A percentile compares a stretch with the other conserved stretches of the same genome.
Conservation (phyloP, 495 filamentous ascomycete species). For the Lasiosphaeria hispida region DNA sequence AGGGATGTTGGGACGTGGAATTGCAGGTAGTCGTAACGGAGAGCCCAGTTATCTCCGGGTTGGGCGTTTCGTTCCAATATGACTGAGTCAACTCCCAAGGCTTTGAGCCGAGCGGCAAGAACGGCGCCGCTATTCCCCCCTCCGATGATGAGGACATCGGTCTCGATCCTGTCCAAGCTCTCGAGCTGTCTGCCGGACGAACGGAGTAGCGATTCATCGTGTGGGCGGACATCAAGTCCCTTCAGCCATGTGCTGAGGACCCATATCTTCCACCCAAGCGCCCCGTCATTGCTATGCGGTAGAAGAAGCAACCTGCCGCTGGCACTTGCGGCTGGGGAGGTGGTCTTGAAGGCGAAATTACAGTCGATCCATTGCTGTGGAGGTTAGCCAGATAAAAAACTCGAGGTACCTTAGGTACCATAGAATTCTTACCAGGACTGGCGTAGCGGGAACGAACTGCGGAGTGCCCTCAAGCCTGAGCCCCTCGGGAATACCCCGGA, state of each 20-base stretch:
- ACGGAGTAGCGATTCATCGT: slow-evolving; percentile 28
- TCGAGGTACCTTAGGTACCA: too few species aligned
- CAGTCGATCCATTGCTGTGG: slow-evolving; percentile 29
- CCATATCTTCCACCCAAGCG: slow-evolving; percentile 36
- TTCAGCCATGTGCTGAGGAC: slow-evolving; percentile 31
- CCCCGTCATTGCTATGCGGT: slow-evolving; percentile 13
- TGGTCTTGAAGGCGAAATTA: slow-evolving; percentile 26
- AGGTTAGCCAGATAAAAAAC: too few species aligned
- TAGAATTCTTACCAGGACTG: slow-evolving; percentile 19
- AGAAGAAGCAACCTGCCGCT: slow-evolving; percentile 30
- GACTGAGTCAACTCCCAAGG: slow-evolving; percentile 33
- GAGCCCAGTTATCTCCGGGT: slow-evolving; percentile 36
- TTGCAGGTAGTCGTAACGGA: slow-evolving; percentile 32
- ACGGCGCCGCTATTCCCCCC: slow-evolving; percentile 30
- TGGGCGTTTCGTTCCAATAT: slow-evolving; percentile 31
- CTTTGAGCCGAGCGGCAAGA: slow-evolving; percentile 34
- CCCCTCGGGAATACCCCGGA: slow-evolving; percentile 12
- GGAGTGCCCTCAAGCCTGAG: slow-evolving; percentile 16
- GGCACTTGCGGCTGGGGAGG: slow-evolving; percentile 22
- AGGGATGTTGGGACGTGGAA: slow-evolving; percentile 32
- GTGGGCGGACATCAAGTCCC: slow-evolving; percentile 23
- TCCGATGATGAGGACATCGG: slow-evolving; percentile 37
- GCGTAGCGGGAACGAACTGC: slow-evolving; percentile 12
- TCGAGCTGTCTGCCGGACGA: slow-evolving; percentile 19
- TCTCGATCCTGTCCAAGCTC: slow-evolving; percentile 21